A percentile compares a stretch with the other conserved stretches of the same genome.
Conservation (phyloP, 805 yeast species). For the Sugiyamaella americana region DNA sequence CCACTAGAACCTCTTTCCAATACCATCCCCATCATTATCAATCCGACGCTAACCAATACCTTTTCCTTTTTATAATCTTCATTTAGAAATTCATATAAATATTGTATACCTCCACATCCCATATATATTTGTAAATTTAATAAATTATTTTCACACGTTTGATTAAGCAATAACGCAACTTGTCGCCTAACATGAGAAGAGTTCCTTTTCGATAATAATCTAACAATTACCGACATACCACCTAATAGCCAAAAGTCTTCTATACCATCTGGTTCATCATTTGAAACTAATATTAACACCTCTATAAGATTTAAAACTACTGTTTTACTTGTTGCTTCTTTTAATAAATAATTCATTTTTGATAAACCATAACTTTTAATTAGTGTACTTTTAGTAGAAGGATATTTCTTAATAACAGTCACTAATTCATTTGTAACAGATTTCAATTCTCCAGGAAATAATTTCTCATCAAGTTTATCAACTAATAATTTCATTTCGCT, state of each 20-base stretch:
- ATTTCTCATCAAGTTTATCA: background rate
- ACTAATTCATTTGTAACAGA: background rate
- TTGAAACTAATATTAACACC: conserved; percentile 9
- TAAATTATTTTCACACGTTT: conserved; percentile 26
- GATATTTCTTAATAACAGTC: conserved; percentile 9
- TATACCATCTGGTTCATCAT: conserved; percentile 11
- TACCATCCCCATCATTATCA: conserved; percentile 38
- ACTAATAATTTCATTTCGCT: background rate
- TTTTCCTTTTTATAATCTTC: conserved; percentile 40
- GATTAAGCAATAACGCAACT: conserved; percentile 20
- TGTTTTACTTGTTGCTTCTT: background rate
- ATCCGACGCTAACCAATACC: conserved; percentile 38
- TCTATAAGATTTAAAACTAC: conserved; percentile 11
- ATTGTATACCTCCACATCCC: conserved; percentile 42
- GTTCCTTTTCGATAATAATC: conserved; percentile 15
- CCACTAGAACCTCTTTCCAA: background rate
- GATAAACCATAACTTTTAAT: conserved; percentile 21
- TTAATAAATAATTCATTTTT: conserved; percentile 19
- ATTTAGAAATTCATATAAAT: conserved; percentile 41
- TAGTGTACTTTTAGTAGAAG: conserved; percentile 17
- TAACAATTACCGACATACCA: conserved; percentile 22
- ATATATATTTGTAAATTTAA: conserved; percentile 41
- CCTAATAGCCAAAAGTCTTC: conserved; percentile 23
- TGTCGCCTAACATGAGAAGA: conserved; percentile 15
- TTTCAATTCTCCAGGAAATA: too few species aligned